Base-by-base conservation (phyloP, 805 yeast genomes). In the Barnettozyma sp. region DNA sequence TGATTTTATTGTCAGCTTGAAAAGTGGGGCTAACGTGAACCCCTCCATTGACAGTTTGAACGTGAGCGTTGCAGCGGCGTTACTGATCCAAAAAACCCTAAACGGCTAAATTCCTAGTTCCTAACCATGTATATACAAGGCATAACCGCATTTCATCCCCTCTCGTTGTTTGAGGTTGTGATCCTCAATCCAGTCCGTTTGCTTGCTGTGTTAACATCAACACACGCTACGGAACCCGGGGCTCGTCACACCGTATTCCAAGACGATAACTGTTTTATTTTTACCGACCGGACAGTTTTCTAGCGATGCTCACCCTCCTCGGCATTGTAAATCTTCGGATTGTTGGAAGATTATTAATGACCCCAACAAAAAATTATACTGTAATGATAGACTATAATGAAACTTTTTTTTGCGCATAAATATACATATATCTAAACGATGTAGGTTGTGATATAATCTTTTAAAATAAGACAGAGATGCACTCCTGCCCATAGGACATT, bases 1-100 rank as follows among this genome's bases (percentile, higher is more conserved):
- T 34, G 82, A 80, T 41, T 60, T 50, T 38, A 42, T 58, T 18
- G 69, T 65, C 2, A 56, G 55, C 32, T 57, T 66, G 7, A 33
- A 45, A 11, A 56, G 60, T 29, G 57, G 61, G 6, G 43, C 65
- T 22, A 43, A 38, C 12, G 54, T 49, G 4, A 56, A 50, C 26
- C 60, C 60, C 2, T 41, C 45, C 15, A 78, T 87, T 25, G 95
- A 86, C 52, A 82, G 94, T 21, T 62, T 87, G 50, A 87, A 87
- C 53, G 97, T 85, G 22, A 83, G 92, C 52, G 95, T 87, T 7
- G 96, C 97, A 1, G 71, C 88, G 1, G 92, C 88, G 1, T 51
- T 87, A 20, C 52, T 87, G 33, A 60, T 85, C 7, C 56, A 52
- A 37, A 52, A 48, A 34, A 39, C 50, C 12, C 22, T 41, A 11